phyloP scores from a whole-genome alignment of 371 early-diverging fungal species.

The Thermomucor indicae-seudaticae region DNA sequence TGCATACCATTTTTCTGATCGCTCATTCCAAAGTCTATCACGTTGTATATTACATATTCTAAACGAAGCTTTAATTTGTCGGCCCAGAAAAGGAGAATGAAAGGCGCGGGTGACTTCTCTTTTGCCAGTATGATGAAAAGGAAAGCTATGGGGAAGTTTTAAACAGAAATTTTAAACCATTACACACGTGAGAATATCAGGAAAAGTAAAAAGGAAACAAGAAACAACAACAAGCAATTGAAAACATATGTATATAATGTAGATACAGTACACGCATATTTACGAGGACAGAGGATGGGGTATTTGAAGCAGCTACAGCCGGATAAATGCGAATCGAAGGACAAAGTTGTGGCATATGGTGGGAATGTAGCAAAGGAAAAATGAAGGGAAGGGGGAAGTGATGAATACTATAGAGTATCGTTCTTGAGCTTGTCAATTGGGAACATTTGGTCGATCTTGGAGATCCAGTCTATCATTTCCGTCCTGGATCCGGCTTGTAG shows the following conservation, averaged over 20 bases:
- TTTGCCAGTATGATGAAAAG: too few species aligned
- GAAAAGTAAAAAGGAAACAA: neutral
- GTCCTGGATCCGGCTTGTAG: conserved; percentile 64
- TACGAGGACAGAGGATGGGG: neutral
- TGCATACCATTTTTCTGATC: too few species aligned
- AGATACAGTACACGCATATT: neutral
- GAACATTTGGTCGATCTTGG: conserved; percentile 65
- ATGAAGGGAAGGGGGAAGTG: neutral
- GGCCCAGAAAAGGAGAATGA: too few species aligned
- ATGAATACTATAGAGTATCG: conserved; percentile 3
- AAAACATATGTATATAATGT: neutral
- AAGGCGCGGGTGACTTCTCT: too few species aligned
- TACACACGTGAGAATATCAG: too few species aligned
- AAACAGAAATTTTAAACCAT: too few species aligned
- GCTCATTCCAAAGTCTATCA: too few species aligned
- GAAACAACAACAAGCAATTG: neutral
- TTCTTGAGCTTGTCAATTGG: conserved; percentile 36
- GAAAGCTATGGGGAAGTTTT: too few species aligned
- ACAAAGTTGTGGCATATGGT: neutral
- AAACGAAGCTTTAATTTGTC: too few species aligned
- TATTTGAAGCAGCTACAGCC: neutral
- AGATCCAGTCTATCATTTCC: conserved; percentile 80
- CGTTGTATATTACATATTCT: too few species aligned
- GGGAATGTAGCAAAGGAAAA: neutral
- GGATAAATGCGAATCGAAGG: neutral